Percentiles rank a stretch among this genome's conserved stretches.
Evolutionary conservation across 2,329 filamentous ascomycete genomes (phyloP).

Genomic region (Mycosphaerella sp.): DNA sequence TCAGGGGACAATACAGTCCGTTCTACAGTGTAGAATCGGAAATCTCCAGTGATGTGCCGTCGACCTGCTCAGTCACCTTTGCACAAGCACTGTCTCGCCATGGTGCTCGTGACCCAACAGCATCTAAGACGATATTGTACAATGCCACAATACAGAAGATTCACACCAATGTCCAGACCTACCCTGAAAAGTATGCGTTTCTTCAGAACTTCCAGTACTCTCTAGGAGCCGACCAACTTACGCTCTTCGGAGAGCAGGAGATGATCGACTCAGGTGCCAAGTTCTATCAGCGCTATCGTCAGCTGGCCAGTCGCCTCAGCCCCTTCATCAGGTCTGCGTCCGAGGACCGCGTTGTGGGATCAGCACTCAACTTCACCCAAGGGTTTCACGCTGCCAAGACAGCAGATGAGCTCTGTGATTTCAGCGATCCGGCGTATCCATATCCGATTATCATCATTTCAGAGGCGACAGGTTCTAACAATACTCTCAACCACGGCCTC

Average conservation of each 20-base stretch:
- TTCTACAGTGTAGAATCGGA: conserved; percentile 69
- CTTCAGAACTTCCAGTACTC: conserved; percentile 64
- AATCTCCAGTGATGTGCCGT: conserved; percentile 55
- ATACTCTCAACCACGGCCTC: conserved; percentile 68
- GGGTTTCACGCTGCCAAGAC: conserved; percentile 60
- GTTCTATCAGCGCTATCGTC: conserved; percentile 67
- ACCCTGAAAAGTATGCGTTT: conserved; percentile 61
- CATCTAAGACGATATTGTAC: conserved; percentile 59
- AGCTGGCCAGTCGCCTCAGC: conserved; percentile 50
- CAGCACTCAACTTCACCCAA: conserved; percentile 66
- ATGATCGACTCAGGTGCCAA: conserved; percentile 68
- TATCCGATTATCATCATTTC: conserved; percentile 61
- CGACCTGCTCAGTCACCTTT: conserved; percentile 68
- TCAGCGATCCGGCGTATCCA: conserved; percentile 41
- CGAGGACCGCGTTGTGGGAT: conserved; percentile 64
- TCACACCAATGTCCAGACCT: conserved; percentile 50
- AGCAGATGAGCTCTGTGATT: conserved; percentile 35
- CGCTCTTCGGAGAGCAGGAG: conserved; percentile 60
- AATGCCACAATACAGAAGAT: conserved; percentile 58
- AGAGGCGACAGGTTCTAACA: conserved; percentile 63
- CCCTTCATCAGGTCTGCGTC: conserved; percentile 70
- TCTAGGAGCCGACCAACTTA: conserved; percentile 64
- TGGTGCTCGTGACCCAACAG: conserved; percentile 74
- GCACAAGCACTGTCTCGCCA: conserved; percentile 77
- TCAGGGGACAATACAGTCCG: conserved; percentile 70